Percentiles rank a stretch among this genome's conserved stretches.
phyloP scores from a whole-genome alignment of 306 rosid species.

The Cucurbita maxima region DNA sequence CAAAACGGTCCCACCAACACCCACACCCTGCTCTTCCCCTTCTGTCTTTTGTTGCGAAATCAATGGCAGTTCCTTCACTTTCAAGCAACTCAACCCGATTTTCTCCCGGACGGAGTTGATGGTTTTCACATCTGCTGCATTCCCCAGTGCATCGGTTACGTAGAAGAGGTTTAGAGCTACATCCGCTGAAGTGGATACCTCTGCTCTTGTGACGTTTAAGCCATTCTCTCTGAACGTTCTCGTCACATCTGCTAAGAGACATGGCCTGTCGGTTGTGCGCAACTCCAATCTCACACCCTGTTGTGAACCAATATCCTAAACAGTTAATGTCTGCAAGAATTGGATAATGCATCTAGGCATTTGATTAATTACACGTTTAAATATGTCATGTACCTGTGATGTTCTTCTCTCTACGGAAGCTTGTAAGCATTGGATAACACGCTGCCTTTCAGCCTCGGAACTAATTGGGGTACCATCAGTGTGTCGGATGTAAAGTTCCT shows the following conservation, averaged over 20 bases:
- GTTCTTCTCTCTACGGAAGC: constrained; percentile 79
- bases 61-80: constrained; percentile 65
- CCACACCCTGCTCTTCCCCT: constrained; percentile 41
- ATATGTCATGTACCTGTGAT: constrained; percentile 41
- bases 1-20: constrained; percentile 82
- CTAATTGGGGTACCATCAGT: constrained; percentile 92
- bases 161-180: constrained; percentile 53
- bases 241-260: constrained; percentile 72
- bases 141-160: constrained; percentile 66
- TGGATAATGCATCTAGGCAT: not conserved
- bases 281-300: constrained; percentile 77
- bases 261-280: constrained; percentile 40
- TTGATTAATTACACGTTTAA: not conserved
- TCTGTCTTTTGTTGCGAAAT: constrained; percentile 23
- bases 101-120: constrained; percentile 59
- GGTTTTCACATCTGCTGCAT: constrained; percentile 33
- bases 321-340: not conserved
- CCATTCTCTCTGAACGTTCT: constrained; percentile 89
- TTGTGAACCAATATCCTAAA: not conserved
- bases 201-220: constrained; percentile 76
- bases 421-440: constrained; percentile 72
- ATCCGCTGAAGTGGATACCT: constrained; percentile 44
- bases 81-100: constrained; percentile 50
- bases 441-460: constrained; percentile 80
- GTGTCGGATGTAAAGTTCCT: constrained; percentile 89